phyloP scores from a whole-genome alignment of 805 yeast species.

The Pichia eremophila region DNA sequence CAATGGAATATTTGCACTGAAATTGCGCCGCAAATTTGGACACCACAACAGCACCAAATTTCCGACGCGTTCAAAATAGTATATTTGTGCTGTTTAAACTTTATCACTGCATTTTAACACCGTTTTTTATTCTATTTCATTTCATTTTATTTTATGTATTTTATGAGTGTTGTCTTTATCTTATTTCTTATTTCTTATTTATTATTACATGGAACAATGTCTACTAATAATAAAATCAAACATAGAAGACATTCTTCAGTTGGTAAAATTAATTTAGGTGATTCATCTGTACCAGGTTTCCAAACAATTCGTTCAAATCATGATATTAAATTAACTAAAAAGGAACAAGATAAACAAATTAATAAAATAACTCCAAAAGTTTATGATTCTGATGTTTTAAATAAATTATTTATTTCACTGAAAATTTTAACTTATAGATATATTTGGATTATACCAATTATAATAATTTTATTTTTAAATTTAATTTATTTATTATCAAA shows the following conservation, averaged over 20 bases:
- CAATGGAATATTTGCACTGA: too few relatives aligned
- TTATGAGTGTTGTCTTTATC: too few relatives aligned
- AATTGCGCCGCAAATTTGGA: too few relatives aligned
- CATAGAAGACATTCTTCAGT: constrained; percentile 45
- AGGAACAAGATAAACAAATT: constrained; percentile 23
- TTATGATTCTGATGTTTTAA: constrained; percentile 44
- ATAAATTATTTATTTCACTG: constrained; percentile 47
- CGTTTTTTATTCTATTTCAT: too few relatives aligned
- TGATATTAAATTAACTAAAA: constrained; percentile 31
- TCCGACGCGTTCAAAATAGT: too few relatives aligned
- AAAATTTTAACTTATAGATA: constrained; percentile 49
- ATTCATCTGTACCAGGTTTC: constrained; percentile 54
- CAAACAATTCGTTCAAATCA: constrained; percentile 53
- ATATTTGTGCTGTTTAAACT: too few relatives aligned
- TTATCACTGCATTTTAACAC: too few relatives aligned
- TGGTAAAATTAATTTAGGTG: constrained; percentile 70
- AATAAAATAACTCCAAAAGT: constrained; percentile 17
- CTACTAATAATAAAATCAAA: neutral
- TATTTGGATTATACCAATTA: constrained; percentile 65
- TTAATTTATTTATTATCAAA: constrained; percentile 44
- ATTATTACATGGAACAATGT: too few relatives aligned
- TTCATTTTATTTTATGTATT: too few relatives aligned
- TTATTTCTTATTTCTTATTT: too few relatives aligned
- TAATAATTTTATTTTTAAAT: constrained; percentile 35
- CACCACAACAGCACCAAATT: too few relatives aligned